Evolutionary conservation across 257 asterid genomes (phyloP).

Genomic region (Mentha longifolia): DNA sequence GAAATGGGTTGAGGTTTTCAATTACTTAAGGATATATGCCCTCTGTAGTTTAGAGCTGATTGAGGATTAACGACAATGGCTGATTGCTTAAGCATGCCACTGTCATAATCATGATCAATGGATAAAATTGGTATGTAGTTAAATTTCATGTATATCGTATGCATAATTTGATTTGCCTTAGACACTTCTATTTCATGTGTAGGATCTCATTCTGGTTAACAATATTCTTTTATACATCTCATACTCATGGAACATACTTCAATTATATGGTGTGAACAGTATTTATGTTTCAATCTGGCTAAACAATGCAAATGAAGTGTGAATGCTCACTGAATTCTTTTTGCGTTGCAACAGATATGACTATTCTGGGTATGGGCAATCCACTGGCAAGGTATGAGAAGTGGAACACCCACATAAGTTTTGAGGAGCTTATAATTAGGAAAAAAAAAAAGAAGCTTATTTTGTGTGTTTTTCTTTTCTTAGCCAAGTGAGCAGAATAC

Average conservation of each 20-base stretch:
- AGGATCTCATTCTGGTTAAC: slow-evolving; percentile 5
- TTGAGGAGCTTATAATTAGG: slow-evolving; percentile 15
- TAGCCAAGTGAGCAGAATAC: slow-evolving; percentile 96
- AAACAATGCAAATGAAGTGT: slow-evolving; percentile 28
- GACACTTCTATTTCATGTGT: slow-evolving; percentile 14
- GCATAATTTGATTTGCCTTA: slow-evolving; percentile 2
- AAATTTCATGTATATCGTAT: not conserved
- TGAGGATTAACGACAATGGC: slow-evolving; percentile 20
- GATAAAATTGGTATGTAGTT: not conserved
- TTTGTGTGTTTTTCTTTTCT: slow-evolving; percentile 30
- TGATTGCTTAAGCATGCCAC: not conserved
- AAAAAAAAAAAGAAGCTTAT: slow-evolving; percentile 35
- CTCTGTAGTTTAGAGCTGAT: slow-evolving; percentile 20
- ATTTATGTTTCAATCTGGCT: not conserved
- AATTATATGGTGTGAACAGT: not conserved
- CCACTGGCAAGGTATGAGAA: slow-evolving; percentile 87
- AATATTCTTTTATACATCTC: slow-evolving; percentile 23
- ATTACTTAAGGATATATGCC: slow-evolving; percentile 17
- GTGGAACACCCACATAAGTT: slow-evolving; percentile 27
- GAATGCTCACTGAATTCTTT: slow-evolving; percentile 28
- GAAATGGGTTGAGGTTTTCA: slow-evolving; percentile 27
- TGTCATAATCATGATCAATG: not conserved
- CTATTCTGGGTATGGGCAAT: slow-evolving; percentile 92
- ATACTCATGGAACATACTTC: slow-evolving; percentile 7
- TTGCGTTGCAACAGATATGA: slow-evolving; percentile 67